Evolutionary conservation across 768 basidiomycete species (phyloP).

Genomic region (Termitomyces titanicus): DNA sequence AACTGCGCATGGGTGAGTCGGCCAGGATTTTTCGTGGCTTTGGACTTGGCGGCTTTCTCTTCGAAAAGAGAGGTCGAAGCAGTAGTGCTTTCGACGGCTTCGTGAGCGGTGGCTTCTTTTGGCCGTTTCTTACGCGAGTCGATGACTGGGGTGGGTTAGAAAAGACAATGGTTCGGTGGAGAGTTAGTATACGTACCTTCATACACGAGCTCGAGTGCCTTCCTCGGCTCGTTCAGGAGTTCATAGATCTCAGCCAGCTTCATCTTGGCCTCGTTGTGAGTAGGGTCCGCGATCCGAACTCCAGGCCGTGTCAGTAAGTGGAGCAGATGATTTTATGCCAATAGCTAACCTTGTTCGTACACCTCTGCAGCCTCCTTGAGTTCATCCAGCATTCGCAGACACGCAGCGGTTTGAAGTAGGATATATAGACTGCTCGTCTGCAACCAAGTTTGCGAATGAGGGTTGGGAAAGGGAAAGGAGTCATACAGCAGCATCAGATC

Average conservation of each 20-base stretch:
- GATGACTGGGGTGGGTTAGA: constrained; percentile 37
- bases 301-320: background rate
- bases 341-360: constrained; percentile 68
- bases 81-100: constrained; percentile 14
- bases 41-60: constrained; percentile 33
- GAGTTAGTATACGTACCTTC: constrained; percentile 52
- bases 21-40: constrained; percentile 30
- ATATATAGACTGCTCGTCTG: constrained; percentile 75
- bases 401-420: constrained; percentile 76
- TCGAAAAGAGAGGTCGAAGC: constrained; percentile 58
- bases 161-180: background rate
- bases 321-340: background rate
- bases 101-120: constrained; percentile 19
- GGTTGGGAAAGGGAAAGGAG: background rate
- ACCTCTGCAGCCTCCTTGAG: constrained; percentile 76
- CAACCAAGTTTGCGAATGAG: background rate
- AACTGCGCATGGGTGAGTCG: constrained; percentile 58
- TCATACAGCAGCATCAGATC: constrained; percentile 68
- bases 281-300: constrained; percentile 77
- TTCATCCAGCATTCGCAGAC: constrained; percentile 74
- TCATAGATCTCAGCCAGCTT: constrained; percentile 91
- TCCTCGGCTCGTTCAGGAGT: constrained; percentile 70
- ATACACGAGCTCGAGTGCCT: constrained; percentile 80
- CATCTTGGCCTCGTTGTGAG: constrained; percentile 80
- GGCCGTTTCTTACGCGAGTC: constrained; percentile 54